These are phyloP conservation scores for Erysimum cheiranthoides DNA, from an alignment of 345 rosid species.

Conservation along the genomic window DNA sequence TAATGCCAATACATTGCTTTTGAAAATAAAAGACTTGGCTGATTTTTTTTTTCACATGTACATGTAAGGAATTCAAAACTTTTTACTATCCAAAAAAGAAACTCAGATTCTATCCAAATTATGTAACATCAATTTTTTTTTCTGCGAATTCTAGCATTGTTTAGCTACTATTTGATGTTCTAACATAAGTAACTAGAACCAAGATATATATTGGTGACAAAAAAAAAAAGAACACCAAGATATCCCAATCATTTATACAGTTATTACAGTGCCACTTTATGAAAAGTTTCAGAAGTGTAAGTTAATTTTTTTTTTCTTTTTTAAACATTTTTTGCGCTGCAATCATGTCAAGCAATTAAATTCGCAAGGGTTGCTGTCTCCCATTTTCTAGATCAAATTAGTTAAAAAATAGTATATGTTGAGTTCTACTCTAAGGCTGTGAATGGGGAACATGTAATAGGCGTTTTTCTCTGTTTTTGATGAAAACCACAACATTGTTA, in stretches of 20 bases:
- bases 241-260: neutral
- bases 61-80: too few species aligned
- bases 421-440: constrained; percentile 6
- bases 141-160: neutral
- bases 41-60: too few species aligned
- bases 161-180: neutral
- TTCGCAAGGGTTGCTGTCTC: neutral
- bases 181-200: neutral
- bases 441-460: too few species aligned
- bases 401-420: neutral
- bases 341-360: constrained; percentile 11
- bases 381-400: neutral
- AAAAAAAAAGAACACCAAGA: neutral
- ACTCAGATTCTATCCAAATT: neutral
- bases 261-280: neutral
- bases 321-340: neutral
- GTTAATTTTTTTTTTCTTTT: too few species aligned
- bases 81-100: too few species aligned
- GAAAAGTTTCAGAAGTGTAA: neutral
- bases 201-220: too few species aligned
- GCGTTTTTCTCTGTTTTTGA: too few species aligned
- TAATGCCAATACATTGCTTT: too few species aligned
- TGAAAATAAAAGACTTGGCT: too few species aligned
- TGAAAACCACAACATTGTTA: too few species aligned
- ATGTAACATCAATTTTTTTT: neutral